Conservation (phyloP, 2,329 filamentous ascomycete genomes). For the Raffaelea deltoideospora region DNA sequence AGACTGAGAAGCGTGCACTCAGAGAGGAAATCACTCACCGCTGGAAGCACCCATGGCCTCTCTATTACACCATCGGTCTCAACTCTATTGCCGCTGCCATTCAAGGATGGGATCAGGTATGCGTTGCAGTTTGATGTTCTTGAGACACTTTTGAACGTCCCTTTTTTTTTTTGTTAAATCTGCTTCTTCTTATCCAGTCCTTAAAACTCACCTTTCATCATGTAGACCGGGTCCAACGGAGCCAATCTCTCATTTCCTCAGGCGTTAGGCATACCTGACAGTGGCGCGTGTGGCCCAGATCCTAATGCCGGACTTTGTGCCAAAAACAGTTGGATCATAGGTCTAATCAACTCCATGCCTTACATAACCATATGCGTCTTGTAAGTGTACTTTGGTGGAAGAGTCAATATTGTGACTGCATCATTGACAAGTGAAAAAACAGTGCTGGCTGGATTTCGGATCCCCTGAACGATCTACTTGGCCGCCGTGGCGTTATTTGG, state of each 20-base stretch:
- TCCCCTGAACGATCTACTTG: conserved; percentile 27
- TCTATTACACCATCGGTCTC: conserved; percentile 52
- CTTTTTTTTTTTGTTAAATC: neutral
- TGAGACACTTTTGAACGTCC: too few species aligned
- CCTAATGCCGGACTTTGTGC: conserved; percentile 21
- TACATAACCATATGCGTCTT: conserved; percentile 24
- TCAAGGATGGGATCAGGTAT: conserved; percentile 44
- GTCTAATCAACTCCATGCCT: conserved; percentile 38
- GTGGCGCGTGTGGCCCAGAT: conserved; percentile 17
- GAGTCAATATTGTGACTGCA: too few species aligned
- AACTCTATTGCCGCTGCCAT: conserved; percentile 59
- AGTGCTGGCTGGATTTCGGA: conserved; percentile 48
- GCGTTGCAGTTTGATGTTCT: neutral
- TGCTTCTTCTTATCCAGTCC: too few species aligned
- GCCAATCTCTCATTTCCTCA: conserved; percentile 46
- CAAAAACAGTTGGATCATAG: conserved; percentile 43
- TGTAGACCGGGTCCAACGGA: conserved; percentile 48
- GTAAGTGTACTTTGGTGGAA: too few species aligned
- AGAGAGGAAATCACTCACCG: conserved; percentile 39
- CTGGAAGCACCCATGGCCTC: conserved; percentile 16
- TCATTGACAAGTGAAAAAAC: too few species aligned
- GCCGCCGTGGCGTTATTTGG: conserved; percentile 51
- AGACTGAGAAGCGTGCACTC: conserved; percentile 36
- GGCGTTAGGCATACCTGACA: conserved; percentile 31
- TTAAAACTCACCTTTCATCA: too few species aligned